Evolutionary conservation across 805 yeast genomes (phyloP), one percentile per base, ranked within the genome.

Genomic region (Jamesozyma hellenica): DNA sequence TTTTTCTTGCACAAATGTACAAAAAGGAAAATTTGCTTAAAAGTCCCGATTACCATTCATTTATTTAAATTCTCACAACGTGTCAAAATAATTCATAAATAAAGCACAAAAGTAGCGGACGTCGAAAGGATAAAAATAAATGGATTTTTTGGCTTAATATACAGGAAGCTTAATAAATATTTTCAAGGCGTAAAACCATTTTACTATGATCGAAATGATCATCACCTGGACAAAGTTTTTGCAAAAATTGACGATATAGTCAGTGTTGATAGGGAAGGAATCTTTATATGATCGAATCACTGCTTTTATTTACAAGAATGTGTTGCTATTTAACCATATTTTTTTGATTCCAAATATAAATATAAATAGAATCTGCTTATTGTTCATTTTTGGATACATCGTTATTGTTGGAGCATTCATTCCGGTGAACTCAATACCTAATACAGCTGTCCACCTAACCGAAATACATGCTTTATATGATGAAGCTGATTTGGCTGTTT

Each of bases 381-480:
- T 34, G 12, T 10, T 34, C 5, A 15, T 21, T 14, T 28, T 34
- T n/a, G 11, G 5, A 3, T 13, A 13, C 18, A 41, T 67, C 23
- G 53, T 64, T 1, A 42, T 55, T 4, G 9, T 62, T 15, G 71
- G 70, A 1, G 43, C 63, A 17, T 61, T 58, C 44, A 56, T 61
- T 7, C 55, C 69, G 1, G 36, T 67, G 2, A 53, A 44, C 1
- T 43, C 50, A 9, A 49, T 52, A 23, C 56, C 56, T 26, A 44
- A 41, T 26, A 52, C 52, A 30, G 53, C 56, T 31, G 35, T 50
- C 29, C 51, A 53, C 23, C 68, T 72, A 21, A 55, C 52, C 10
- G 53, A 47, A 11, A 36, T 55, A 6, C 70, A 67, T 45, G 65
- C 64, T 2, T 41, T 66, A 34, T 68, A 64, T 47, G 71, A 68